Conservation (phyloP, 2,329 filamentous ascomycete genomes). For the Colletotrichum liriopes region DNA sequence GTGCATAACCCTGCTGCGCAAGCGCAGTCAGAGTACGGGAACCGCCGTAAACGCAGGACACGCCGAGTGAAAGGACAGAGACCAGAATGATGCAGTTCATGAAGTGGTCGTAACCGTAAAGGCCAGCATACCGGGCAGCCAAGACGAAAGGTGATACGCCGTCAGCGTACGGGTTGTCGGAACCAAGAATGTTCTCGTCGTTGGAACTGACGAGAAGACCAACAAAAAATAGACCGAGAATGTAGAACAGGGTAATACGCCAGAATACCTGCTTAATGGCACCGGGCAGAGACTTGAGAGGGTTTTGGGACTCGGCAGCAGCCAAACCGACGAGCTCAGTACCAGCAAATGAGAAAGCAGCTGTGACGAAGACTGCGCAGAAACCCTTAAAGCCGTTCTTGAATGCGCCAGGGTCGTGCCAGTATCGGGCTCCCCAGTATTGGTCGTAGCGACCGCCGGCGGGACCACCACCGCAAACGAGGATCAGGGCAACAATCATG, state of each 20-base stretch:
- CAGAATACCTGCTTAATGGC: conserved; percentile 86
- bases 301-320: conserved; percentile 80
- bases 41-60: conserved; percentile 72
- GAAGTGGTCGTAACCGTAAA: conserved; percentile 67
- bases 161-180: conserved; percentile 32
- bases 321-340: conserved; percentile 84
- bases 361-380: conserved; percentile 80
- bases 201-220: conserved; percentile 65
- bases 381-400: conserved; percentile 83
- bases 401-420: conserved; percentile 71
- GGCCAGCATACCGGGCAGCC: conserved; percentile 66
- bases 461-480: conserved; percentile 74
- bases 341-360: conserved; percentile 81
- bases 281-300: conserved; percentile 80
- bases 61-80: conserved; percentile 72
- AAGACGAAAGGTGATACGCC: conserved; percentile 70
- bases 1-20: conserved; percentile 72
- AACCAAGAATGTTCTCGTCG: conserved; percentile 58
- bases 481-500: conserved; percentile 74
- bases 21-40: conserved; percentile 73
- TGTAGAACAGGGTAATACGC: conserved; percentile 71
- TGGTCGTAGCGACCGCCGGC: conserved; percentile 59
- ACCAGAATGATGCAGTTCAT: conserved; percentile 74
- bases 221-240: conserved; percentile 67
- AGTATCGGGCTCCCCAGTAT: conserved; percentile 66